Evolutionary conservation across 805 yeast genomes (phyloP), one percentile per base, ranked within the genome.

Genomic region (Priceomyces melissophilus): DNA sequence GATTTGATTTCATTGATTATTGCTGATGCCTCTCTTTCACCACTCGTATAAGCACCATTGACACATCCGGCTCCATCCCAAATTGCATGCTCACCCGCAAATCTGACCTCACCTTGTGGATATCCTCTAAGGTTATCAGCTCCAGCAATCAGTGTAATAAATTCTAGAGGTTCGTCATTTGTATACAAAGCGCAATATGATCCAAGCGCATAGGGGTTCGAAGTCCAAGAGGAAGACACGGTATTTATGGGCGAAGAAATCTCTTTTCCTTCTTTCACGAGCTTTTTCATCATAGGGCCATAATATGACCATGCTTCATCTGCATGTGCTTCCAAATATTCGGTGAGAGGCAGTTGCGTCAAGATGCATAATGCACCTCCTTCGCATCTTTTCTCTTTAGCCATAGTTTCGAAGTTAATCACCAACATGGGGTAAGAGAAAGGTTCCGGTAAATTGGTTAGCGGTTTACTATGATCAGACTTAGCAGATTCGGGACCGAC

Each of bases 51-150:
- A 0, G 96, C 96, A 0, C 96, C 96, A 57, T 89, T 95, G 4
- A 84, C 93, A 50, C 96, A 89, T 0, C 96, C 96, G 11, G 88
- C 84, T 6, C 95, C 96, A 49, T 87, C 96, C 49, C 78, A 63
- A 15, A 81, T 78, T 0, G 96, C 84, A 58, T 89, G 96, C 55
- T 89, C 96, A 6, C 96, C 96, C 0, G 96, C 96, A 68, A 89
- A 89, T 32, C 96, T 68, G 2, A 89, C 63, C 7, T 71, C 67
- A 3, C 58, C 51, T 10, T 73, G 79, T 14, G 74, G 65, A 30
- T 65, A 47, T 3, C 63, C 63, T 15, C 29, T 12, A 4, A 52
- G 54, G 5, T 55, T 60, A 25, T 54, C 42, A 30, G 67, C 73
- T 16, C 76, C 75, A 13, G 76, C 69, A 42, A 86, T 69, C n/a